Conservation (phyloP, 179 eudicot genomes). For the Silene coronaria region DNA sequence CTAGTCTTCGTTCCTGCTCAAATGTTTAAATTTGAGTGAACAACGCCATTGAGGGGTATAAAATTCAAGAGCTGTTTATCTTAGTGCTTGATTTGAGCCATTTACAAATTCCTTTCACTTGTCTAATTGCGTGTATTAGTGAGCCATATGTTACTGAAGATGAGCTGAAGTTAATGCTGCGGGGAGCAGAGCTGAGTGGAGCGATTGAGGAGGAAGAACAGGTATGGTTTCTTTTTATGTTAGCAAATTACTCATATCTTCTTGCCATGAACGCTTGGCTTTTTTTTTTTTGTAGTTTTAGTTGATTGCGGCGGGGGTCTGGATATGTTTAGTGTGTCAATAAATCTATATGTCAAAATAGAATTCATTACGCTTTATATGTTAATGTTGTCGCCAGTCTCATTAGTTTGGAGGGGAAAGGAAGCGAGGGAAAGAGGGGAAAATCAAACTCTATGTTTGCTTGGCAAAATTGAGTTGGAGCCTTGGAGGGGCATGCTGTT, state of each 20-base stretch:
- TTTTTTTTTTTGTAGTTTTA: constrained; percentile 1
- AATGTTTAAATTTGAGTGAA: not conserved
- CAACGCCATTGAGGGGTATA: constrained; percentile 6
- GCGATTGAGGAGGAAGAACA: constrained; percentile 99
- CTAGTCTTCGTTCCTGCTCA: constrained; percentile 4
- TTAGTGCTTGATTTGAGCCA: constrained; percentile 7
- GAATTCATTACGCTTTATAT: too few relatives aligned
- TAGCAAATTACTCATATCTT: not conserved
- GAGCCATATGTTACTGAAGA: constrained; percentile 97
- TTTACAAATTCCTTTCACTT: constrained; percentile 15
- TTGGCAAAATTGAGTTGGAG: too few relatives aligned
- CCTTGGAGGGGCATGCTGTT: too few relatives aligned
- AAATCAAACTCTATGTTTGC: too few relatives aligned
- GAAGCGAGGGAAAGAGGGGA: too few relatives aligned
- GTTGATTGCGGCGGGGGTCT: not conserved
- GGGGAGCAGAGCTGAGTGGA: constrained; percentile 95
- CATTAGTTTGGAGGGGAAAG: too few relatives aligned
- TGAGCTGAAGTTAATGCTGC: constrained; percentile 88
- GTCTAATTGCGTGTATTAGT: constrained; percentile 30
- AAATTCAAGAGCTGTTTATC: constrained; percentile 9
- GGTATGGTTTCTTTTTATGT: constrained; percentile 32
- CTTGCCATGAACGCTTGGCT: not conserved
- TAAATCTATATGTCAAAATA: not conserved
- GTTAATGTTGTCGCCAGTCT: too few relatives aligned
- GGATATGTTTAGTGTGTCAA: not conserved